Evolutionary conservation across 345 rosid species (phyloP), one percentile per base, ranked within the genome.

Genomic region (Carallia brachiata): DNA sequence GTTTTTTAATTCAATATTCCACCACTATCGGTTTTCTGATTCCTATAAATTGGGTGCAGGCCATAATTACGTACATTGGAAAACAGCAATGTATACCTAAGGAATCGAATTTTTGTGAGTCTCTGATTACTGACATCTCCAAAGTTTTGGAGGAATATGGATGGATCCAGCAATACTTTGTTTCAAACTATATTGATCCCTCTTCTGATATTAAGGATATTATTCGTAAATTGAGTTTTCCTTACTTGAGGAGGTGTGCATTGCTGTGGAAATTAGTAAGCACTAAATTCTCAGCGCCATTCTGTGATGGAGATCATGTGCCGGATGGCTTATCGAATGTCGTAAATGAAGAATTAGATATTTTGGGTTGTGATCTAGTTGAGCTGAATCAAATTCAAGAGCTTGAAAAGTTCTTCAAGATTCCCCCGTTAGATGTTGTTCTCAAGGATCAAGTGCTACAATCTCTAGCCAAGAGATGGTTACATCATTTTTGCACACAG

Each of bases 241-340:
- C 99, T 58, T 95, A 86, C 75, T 69, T 95, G 85, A 82, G 99
- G 87, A 87, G 98, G 77, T 95, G 99, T 81, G 96, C 92, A 19
- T 82, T 95, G 77, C 82, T 95, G 52, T 92, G 97, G 99, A 88
- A 69, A 80, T 78, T 95, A 71, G 77, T 95, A 63, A 86, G 78
- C 65, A 80, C 85, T 55, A 74, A 91, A 59, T 74, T 77, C 40
- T 75, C 85, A 17, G 76, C 87, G 65, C 92, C 90, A 52, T 79
- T 89, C 63, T 70, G 66, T 73, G 81, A 79, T 54, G 72, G 70
- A 68, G 88, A 78, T 77, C 40, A 77, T 59, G 61, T 48, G 62
- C 71, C 69, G 66, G 75, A 79, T 77, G 52, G 56, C 73, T 63
- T 83, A 68, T 83, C 76, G 61, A 52, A 70, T 83, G 71, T 73